A percentile compares a stretch with the other conserved stretches of the same genome.
phyloP scores from a whole-genome alignment of 768 basidiomycete genomes.

The Roridomyces roridus region DNA sequence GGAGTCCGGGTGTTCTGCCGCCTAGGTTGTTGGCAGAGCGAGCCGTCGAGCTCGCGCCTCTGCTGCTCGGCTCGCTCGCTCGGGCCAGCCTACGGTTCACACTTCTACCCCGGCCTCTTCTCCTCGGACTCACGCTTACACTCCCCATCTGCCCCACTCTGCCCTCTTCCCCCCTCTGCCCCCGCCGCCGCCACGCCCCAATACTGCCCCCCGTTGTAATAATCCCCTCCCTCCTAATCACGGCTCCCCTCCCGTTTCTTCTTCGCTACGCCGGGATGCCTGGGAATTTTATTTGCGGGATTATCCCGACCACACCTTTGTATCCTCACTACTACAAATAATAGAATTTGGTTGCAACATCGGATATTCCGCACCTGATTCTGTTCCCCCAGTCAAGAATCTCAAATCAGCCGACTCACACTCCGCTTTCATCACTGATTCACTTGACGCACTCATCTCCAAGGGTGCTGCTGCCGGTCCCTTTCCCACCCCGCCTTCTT shows the following conservation, averaged over 20 bases:
- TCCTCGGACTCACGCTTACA: not conserved
- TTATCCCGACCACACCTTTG: slow-evolving; percentile 35
- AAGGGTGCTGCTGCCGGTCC: slow-evolving; percentile 29
- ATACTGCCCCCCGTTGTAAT: slow-evolving; percentile 34
- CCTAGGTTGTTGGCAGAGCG: slow-evolving; percentile 22
- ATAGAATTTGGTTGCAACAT: slow-evolving; percentile 34
- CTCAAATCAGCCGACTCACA: slow-evolving; percentile 32
- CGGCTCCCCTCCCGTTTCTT: slow-evolving; percentile 10
- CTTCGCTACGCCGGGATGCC: slow-evolving; percentile 17
- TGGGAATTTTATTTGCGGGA: slow-evolving; percentile 32
- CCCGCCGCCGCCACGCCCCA: slow-evolving; percentile 26
- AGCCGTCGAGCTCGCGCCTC: slow-evolving; percentile 17
- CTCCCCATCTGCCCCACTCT: slow-evolving; percentile 12
- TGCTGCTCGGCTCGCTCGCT: slow-evolving; percentile 22
- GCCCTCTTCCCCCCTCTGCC: slow-evolving; percentile 18
- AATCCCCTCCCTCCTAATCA: not conserved
- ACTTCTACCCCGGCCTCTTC: not conserved
- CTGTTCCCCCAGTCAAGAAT: slow-evolving; percentile 25
- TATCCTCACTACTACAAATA: slow-evolving; percentile 30
- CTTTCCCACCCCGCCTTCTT: slow-evolving; percentile 23
- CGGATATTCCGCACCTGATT: slow-evolving; percentile 28
- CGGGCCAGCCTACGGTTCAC: slow-evolving; percentile 18
- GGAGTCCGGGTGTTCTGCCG: not conserved
- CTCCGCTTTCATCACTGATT: slow-evolving; percentile 3
- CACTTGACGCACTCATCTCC: slow-evolving; percentile 11